Base-by-base conservation (phyloP, 2,329 filamentous ascomycete species). In the Claviceps sp. region DNA sequence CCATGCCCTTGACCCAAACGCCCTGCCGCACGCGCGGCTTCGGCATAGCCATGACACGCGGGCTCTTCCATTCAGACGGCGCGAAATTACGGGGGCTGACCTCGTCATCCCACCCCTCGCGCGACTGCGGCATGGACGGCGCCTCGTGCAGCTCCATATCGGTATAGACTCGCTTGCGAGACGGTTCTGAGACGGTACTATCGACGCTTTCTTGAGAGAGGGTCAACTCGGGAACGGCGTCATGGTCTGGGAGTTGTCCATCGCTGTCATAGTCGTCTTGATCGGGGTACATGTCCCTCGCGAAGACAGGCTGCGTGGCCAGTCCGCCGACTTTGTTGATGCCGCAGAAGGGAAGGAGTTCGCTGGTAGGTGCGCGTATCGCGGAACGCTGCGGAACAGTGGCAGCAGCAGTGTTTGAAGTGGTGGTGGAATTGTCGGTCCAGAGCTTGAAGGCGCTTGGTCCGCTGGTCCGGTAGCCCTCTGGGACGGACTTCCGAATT, bases 401-500 rank as follows among this genome's bases (percentile, higher is more conserved):
- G 16, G 41, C 18, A 13, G 9, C 5, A 42, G n/a, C 5, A 22
- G 40, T 13, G 13, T 42, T n/a, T 8, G 38, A 20, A 4, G 16
- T 18, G 18, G 14, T 22, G 16, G 41, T 24, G 43, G 62, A 60
- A 53, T 59, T 63, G 53, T 70, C 67, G 14, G 67, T 69, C 67
- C 76, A 81, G 22, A 81, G 67, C 47, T 74, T 70, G 62, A 79
- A 81, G 48, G 62, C 66, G 58, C 70, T 72, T 55, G 73, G 70
- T 50, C 63, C 60, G 56, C 65, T 66, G 1, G 87, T 95, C 72
- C 95, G 94, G 76, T 96, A 96, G 54, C 91, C 91, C 65, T 96
- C 90, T 0, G 88, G 85, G 7, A 97, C 86, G 11, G 86, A 86
- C 71, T 97, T 97, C 64, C 91, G 85, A 49, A 97, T 78, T 24